Base-by-base conservation (phyloP, 2,329 filamentous ascomycete genomes). In the Thelonectria blattea region DNA sequence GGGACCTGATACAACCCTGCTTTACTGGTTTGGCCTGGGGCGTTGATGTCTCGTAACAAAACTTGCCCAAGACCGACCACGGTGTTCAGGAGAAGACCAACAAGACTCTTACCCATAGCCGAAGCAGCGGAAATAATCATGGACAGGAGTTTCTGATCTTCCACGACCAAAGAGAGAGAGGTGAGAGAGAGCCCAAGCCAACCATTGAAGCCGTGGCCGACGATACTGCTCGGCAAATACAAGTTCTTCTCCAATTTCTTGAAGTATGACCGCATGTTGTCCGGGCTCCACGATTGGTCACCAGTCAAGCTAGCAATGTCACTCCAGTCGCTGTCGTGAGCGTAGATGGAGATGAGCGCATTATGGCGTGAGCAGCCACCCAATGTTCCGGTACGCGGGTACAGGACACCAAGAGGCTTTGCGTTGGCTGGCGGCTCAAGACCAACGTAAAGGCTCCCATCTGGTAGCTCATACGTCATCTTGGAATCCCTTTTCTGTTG, bases 1-100 rank as follows among this genome's bases (percentile, higher is more conserved):
- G 87, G 86, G 5, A 90, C 81, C 65, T 89, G 85, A 70, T 83
- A 88, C 37, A 84, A 75, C 0, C 65, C 68, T 6, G 64, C 51
- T 22, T 58, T 50, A 10, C 55, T 59, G 2, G 65, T 17, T 10
- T 68, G 64, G 0, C 67, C 67, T 1, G 67, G 67, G 7, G 65
- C 63, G 22, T 73, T 75, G 6, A 74, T 61, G 27, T 75, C 72
- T 1, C 65, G 63, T 22, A 68, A 59, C 17, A 74, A 34, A 2
- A 74, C 62, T 24, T 72, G 58, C 0, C 63, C 69, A 22, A 75
- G 69, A 1, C 70, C 69, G 1, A 52, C 48, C 5, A 72, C 63
- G 1, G 67, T 67, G 37, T 52, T 60, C 4, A 71, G n/a, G 2
- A 71, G 18, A 1, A 65, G 53, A 0, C 58, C 63, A 0, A 66